phyloP scores from a whole-genome alignment of 352 stramenopile species.

The Pythium vanterpoolii region DNA sequence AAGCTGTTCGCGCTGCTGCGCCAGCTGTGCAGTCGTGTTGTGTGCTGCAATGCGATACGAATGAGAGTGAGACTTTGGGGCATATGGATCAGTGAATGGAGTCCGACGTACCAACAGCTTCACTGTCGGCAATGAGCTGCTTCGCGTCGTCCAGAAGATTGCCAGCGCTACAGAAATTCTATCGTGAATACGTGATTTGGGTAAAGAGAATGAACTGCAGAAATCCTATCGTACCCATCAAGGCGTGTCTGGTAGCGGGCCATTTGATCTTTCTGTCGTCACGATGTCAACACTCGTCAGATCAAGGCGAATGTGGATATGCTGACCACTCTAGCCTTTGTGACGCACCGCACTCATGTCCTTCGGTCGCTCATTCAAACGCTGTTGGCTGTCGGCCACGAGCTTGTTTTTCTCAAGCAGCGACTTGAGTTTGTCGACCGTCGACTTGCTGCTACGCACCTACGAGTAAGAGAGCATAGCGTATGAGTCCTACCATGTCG shows the following conservation, averaged over 20 bases:
- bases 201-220: not conserved
- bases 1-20: constrained; percentile 67
- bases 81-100: not conserved
- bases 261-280: constrained; percentile 58
- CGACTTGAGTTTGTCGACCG: constrained; percentile 86
- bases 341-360: constrained; percentile 34
- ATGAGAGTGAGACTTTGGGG: not conserved
- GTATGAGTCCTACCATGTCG: no score
- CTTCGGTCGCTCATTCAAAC: constrained; percentile 39
- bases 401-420: constrained; percentile 75
- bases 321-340: not conserved
- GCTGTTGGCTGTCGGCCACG: constrained; percentile 68
- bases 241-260: constrained; percentile 68
- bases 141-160: constrained; percentile 71
- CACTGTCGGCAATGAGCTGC: constrained; percentile 59
- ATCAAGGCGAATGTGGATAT: not conserved
- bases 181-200: not conserved
- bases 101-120: constrained; percentile 43
- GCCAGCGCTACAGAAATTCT: constrained; percentile 39
- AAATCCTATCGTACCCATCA: constrained; percentile 33
- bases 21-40: constrained; percentile 71
- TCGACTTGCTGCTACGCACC: constrained; percentile 78
- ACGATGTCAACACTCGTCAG: not conserved
- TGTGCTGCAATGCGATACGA: constrained; percentile 26
- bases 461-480: constrained; percentile 15